Evolutionary conservation across 352 stramenopile species (phyloP), one percentile per base, ranked within the genome.

Genomic region (Phytopythium vexans): DNA sequence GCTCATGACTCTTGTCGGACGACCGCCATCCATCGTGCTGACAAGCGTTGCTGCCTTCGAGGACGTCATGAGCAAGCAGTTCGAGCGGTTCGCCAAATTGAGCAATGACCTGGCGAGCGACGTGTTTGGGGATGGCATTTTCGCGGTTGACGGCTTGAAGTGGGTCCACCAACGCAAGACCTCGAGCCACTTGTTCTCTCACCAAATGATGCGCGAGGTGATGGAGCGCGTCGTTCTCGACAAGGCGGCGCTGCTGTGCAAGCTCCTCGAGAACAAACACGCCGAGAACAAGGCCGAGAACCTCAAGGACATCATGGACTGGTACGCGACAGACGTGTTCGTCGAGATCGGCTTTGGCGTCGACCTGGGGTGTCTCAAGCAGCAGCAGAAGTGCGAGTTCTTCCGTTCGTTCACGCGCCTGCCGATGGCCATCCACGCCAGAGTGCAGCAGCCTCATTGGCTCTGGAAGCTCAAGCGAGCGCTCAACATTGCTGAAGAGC

Each of bases 31-130:
- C 21, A 44, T 86, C 15, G 73, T 86, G 33, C 44, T 86, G 10
- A 77, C 60, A 21, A 68, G 53, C 8, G 53, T 65, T 3, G 62
- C 63, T 10, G 46, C 53, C 11, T 79, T 82, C 38, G 74, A 86
- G 42, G 74, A 88, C 49, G 69, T 86, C 34, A 46, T 86, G n/a
- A 67, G 74, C 45, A 72, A 56, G 9, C 71, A 92, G 33, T 94
- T 95, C 44, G 71, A 89, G 37, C 66, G 71, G 16, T 95, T 93
- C 46, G 76, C 66, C 11, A 96, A 95, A 43, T 78, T 82, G 8
- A 68, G 56, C 45, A 31, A 56, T 34, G 44, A 68, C 74, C 37
- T 67, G n/a, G 45, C 81, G 7, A 53, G 56, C 5, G 70, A 88
- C 52, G 54, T 92, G 14, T 72, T 95, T 43, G 83, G 86, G 11